Evolutionary conservation across 805 yeast species (phyloP).

Genomic region (Wickerhamomyces strasburgensis): DNA sequence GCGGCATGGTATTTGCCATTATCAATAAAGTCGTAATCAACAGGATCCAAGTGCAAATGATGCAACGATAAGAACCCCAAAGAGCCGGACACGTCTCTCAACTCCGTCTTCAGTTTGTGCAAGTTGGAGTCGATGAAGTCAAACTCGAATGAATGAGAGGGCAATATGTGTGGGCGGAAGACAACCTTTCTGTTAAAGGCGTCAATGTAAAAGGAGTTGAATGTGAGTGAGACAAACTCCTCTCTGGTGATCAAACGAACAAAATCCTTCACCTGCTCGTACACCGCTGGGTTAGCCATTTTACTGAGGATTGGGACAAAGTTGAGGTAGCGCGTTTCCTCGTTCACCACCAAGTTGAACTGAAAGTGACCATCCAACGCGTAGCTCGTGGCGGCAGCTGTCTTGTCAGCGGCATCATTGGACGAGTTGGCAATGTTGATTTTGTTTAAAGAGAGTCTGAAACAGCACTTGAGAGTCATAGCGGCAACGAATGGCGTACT

Average conservation of each 20-base stretch:
- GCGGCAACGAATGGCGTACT: not conserved
- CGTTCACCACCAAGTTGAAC: constrained; percentile 14
- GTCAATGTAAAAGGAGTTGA: constrained; percentile 19
- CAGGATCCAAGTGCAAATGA: constrained; percentile 29
- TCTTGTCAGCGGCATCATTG: constrained; percentile 1
- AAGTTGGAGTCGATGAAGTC: constrained; percentile 14
- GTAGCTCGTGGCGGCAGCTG: constrained; percentile 1
- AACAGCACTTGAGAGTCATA: constrained; percentile 17
- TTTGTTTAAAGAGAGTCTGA: constrained; percentile 17
- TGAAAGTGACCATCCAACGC: constrained; percentile 4
- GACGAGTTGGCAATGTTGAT: constrained; percentile 12
- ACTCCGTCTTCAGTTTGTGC: constrained; percentile 8
- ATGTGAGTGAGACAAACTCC: constrained; percentile 24
- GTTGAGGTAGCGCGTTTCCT: constrained; percentile 20
- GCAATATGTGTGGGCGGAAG: constrained; percentile 23
- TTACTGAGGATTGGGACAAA: constrained; percentile 10
- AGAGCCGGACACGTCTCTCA: constrained; percentile 7
- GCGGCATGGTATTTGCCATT: constrained; percentile 14
- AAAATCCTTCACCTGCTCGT: constrained; percentile 15
- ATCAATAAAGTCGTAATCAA: constrained; percentile 29
- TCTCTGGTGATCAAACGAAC: constrained; percentile 19
- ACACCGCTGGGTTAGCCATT: constrained; percentile 2
- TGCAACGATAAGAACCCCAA: constrained; percentile 24
- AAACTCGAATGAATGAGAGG: constrained; percentile 22
- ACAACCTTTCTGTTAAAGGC: constrained; percentile 14